Evolutionary conservation across 768 basidiomycete genomes (phyloP).

Genomic region (Fibroporia radiculosa): DNA sequence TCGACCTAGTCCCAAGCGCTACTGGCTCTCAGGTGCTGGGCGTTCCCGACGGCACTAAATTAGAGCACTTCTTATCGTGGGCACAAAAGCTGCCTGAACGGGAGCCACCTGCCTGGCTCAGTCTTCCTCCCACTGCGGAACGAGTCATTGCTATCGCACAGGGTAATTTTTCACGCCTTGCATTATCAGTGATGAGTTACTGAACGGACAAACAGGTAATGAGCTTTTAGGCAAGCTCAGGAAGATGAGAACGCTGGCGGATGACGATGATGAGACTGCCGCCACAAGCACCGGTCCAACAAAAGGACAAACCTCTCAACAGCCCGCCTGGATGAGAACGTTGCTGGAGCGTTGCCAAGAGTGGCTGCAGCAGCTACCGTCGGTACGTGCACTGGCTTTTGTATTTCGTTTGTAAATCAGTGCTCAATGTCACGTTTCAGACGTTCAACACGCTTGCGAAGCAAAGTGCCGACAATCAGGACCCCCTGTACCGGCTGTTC

Average conservation of each 20-base stretch:
- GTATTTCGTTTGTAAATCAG: too few species aligned
- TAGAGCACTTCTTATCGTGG: constrained; percentile 89
- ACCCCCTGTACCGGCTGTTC: constrained; percentile 87
- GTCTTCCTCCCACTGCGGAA: constrained; percentile 88
- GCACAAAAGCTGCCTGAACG: constrained; percentile 83
- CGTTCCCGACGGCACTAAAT: constrained; percentile 87
- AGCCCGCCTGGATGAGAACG: constrained; percentile 93
- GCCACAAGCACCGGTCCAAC: constrained; percentile 42
- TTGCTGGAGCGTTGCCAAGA: constrained; percentile 76
- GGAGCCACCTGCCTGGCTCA: constrained; percentile 92
- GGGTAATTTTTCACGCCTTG: constrained; percentile 40
- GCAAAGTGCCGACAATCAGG: constrained; percentile 62
- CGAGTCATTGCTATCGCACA: constrained; percentile 86
- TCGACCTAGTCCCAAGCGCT: constrained; percentile 70
- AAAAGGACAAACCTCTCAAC: constrained; percentile 60
- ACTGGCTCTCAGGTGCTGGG: constrained; percentile 49
- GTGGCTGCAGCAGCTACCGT: constrained; percentile 74
- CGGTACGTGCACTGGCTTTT: constrained; percentile 42
- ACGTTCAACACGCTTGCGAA: constrained; percentile 57
- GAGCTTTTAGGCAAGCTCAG: constrained; percentile 79
- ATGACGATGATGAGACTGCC: constrained; percentile 71
- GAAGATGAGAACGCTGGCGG: constrained; percentile 85
- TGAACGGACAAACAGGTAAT: constrained; percentile 43
- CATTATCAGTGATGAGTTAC: background rate
- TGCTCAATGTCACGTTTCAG: constrained; percentile 28